Evolutionary conservation across 2,329 filamentous ascomycete species (phyloP).

Genomic region (Fusarium sublunatum): DNA sequence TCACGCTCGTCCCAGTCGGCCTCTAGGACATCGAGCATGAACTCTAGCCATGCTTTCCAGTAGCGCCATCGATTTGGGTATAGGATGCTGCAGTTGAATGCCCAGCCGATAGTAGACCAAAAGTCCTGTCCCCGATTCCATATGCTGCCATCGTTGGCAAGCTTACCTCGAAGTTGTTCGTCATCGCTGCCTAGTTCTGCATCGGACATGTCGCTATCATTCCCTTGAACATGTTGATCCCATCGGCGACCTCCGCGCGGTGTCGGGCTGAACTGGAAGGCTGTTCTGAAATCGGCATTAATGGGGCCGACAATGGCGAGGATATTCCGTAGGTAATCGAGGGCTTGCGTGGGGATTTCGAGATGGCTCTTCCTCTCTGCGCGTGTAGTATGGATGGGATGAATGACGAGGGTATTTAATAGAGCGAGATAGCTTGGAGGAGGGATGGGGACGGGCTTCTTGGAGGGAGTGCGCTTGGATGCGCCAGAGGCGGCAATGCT

Average conservation of each 20-base stretch:
- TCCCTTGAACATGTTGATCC: slow-evolving; percentile 55
- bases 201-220: slow-evolving; percentile 57
- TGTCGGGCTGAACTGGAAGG: slow-evolving; percentile 72
- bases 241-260: slow-evolving; percentile 48
- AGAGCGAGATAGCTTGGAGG: slow-evolving; percentile 79
- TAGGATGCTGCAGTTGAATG: slow-evolving; percentile 85
- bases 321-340: slow-evolving; percentile 76
- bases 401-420: slow-evolving; percentile 82
- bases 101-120: slow-evolving; percentile 91
- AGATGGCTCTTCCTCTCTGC: slow-evolving; percentile 69
- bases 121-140: slow-evolving; percentile 86
- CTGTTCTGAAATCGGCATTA: slow-evolving; percentile 75
- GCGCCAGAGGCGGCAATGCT: slow-evolving; percentile 69
- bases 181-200: slow-evolving; percentile 59
- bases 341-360: slow-evolving; percentile 72
- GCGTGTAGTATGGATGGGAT: slow-evolving; percentile 82
- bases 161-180: slow-evolving; percentile 65
- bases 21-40: slow-evolving; percentile 82
- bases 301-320: slow-evolving; percentile 74
- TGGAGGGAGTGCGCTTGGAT: slow-evolving; percentile 44
- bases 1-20: slow-evolving; percentile 72
- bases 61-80: slow-evolving; percentile 80
- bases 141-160: slow-evolving; percentile 73
- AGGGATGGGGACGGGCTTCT: slow-evolving; percentile 69
- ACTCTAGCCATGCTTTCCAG: slow-evolving; percentile 84